Conservation (phyloP, 192 early-diverging fungal genomes). For the Spizellomyces sp. region DNA sequence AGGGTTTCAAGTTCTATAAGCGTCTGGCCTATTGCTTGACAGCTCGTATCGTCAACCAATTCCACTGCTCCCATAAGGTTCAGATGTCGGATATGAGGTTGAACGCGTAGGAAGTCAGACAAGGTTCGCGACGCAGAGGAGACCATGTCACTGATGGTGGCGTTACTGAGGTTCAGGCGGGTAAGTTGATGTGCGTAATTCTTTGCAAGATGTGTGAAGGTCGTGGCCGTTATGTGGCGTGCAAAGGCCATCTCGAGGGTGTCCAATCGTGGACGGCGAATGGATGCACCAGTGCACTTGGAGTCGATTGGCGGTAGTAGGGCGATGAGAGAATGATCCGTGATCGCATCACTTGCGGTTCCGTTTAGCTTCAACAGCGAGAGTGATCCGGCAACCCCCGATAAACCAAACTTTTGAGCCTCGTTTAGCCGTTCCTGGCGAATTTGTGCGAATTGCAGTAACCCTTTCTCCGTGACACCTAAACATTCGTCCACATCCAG, state of each 20-base stretch:
- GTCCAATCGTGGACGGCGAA: background rate
- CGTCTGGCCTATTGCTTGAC: background rate
- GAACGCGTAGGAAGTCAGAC: background rate
- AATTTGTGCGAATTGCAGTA: background rate
- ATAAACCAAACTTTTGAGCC: too few relatives aligned
- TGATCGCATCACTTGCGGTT: background rate
- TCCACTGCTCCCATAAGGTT: background rate
- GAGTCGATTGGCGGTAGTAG: background rate
- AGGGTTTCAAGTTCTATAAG: background rate
- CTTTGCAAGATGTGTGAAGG: background rate
- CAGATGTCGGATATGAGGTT: background rate
- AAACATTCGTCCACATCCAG: slow-evolving; percentile 1
- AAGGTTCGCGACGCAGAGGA: background rate
- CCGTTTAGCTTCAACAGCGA: background rate
- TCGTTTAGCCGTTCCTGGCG: background rate
- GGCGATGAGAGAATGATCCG: slow-evolving; percentile 3
- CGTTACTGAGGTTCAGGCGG: background rate
- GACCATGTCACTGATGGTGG: background rate
- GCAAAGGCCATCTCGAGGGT: background rate
- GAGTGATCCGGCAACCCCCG: too few relatives aligned
- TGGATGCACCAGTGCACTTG: background rate
- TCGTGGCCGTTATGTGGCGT: slow-evolving; percentile 1
- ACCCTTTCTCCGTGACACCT: background rate
- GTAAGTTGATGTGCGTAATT: background rate
- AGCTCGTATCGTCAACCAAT: slow-evolving; percentile 2